A percentile compares a stretch with the other conserved stretches of the same genome.
Conservation (phyloP, 2,329 filamentous ascomycete species). For the Cladosporium oxysporum region DNA sequence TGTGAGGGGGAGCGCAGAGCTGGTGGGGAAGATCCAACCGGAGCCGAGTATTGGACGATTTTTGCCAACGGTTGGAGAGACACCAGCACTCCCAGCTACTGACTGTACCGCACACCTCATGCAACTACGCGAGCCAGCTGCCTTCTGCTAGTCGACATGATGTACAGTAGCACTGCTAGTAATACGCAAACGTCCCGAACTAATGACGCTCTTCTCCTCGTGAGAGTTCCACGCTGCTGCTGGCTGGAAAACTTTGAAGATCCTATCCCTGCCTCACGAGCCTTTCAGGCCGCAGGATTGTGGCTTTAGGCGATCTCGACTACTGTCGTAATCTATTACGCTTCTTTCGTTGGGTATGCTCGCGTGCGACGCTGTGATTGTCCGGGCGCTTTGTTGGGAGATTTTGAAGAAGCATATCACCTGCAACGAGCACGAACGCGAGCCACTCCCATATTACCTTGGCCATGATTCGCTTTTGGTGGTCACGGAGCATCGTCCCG, state of each 20-base stretch:
- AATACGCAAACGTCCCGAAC: background rate
- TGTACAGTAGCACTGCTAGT: background rate
- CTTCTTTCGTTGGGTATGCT: background rate
- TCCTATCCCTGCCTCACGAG: no score
- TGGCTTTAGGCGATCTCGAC: background rate
- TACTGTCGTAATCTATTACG: slow-evolving; percentile 19
- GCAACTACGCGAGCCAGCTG: slow-evolving; percentile 15
- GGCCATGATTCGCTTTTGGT: background rate
- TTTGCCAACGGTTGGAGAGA: background rate
- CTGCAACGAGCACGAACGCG: background rate
- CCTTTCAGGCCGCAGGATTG: background rate
- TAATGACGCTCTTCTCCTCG: background rate
- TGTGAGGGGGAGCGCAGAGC: slow-evolving; percentile 8
- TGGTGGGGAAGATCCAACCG: slow-evolving; percentile 1
- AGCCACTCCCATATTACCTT: background rate
- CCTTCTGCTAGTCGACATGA: background rate
- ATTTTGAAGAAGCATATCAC: background rate
- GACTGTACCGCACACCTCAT: background rate
- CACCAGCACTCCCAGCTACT: no score
- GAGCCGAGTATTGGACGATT: background rate
- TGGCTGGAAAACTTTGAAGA: slow-evolving; percentile 5
- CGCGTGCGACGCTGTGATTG: background rate
- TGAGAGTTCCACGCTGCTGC: background rate
- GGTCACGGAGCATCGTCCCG: background rate
- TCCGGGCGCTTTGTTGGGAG: background rate